Evolutionary conservation across 148 eudicot genomes (phyloP), one percentile per base, ranked within the genome.

Genomic region (Chenopodium formosanum): DNA sequence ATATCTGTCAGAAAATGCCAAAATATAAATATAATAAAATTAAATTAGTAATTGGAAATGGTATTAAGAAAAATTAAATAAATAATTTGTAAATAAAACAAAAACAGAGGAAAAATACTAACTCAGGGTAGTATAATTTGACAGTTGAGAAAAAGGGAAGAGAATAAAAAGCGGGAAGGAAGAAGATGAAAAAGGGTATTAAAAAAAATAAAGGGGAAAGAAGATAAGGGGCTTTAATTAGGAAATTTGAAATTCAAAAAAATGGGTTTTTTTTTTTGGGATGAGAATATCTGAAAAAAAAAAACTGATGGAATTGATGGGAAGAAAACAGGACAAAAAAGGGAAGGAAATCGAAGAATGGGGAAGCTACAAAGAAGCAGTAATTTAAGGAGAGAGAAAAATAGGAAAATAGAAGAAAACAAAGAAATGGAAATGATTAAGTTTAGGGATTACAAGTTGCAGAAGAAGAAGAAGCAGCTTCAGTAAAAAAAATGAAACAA

Each of bases 201-300:
- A 17, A 40, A 50, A 17, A 17, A 66, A 50, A 56, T 58, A 78
- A 76, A 70, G 48, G 66, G 56, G 25, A 63, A 52, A 63, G 56
- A 81, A 50, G 53, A 50, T 50, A 9, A 47, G 22, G 20, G 47
- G 23, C 66, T 83, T 83, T 74, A 74, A 79, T 80, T n/a, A 80
- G 37, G 40, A 73, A 77, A 46, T 84, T 84, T 84, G 83, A 80
- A 84, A 84, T 80, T 84, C 73, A 64, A 80, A 80, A 70, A 16
- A 37, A 65, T 2, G 20, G 50, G 13, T 12, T 2, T 22, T 22
- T 9, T 74, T 11, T 40, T 71, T 40, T 71, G 1, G 7, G 50
- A 2, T 19, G 25, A 74, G 63, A 25, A 44, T 72, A 46, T 46
- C 16, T 47, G 77, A 29, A 52, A 63, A 74, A n/a, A 74, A 71